These are phyloP conservation scores for Oryza glaberrima DNA, from an alignment of 176 grass and related monocot species.

Conservation along the genomic window DNA sequence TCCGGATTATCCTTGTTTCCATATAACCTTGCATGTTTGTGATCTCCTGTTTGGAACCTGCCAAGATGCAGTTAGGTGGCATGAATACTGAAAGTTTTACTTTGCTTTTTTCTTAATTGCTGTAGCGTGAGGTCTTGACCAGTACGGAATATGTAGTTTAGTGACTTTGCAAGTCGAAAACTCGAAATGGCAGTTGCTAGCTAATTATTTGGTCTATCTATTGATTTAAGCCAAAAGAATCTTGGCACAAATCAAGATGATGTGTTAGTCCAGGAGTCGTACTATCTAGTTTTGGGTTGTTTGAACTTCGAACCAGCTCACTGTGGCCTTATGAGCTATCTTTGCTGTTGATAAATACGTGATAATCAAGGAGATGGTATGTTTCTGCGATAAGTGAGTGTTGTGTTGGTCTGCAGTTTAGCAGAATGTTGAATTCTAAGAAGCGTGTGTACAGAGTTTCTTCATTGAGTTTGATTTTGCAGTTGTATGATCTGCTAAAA, in stretches of 20 bases:
- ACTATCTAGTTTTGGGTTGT: constrained; percentile 10
- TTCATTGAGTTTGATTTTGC: neutral
- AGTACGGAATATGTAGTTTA: neutral
- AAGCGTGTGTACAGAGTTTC: neutral
- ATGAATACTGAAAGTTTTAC: neutral
- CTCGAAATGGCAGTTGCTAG: neutral
- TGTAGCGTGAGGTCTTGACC: neutral
- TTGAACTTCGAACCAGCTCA: neutral
- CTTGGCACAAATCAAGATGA: neutral
- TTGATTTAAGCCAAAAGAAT: neutral
- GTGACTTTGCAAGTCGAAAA: constrained; percentile 2
- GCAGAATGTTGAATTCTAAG: neutral
- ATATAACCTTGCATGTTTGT: neutral
- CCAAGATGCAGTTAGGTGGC: neutral
- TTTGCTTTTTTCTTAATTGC: neutral
- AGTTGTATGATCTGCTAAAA: constrained; percentile 5
- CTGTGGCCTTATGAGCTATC: constrained; percentile 7
- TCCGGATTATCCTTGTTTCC: neutral
- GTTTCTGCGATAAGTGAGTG: neutral
- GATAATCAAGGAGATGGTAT: neutral
- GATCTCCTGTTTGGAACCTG: constrained; percentile 4
- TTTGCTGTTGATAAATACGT: neutral
- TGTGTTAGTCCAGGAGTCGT: neutral
- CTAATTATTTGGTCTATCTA: neutral
- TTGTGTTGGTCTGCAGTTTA: neutral